Base-by-base conservation (phyloP, 768 basidiomycete species). In the Tulasnella calospora region DNA sequence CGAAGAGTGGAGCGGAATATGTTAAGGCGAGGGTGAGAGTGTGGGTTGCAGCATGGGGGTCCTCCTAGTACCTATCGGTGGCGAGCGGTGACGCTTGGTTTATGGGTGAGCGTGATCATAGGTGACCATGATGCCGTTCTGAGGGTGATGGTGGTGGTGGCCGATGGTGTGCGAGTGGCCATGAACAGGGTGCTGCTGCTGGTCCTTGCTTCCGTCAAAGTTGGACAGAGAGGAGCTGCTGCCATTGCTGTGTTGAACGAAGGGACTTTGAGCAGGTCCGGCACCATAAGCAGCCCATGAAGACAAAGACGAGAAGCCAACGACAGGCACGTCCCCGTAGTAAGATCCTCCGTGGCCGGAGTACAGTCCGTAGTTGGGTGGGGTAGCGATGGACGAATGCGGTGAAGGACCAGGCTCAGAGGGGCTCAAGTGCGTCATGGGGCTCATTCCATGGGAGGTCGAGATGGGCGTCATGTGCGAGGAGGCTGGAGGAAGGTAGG, bases 371-470 rank as follows among this genome's bases (percentile, higher is more conserved):
- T 78, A 78, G 55, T 78, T 78, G 67, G 77, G 67, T 40, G 77
- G 77, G 13, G 77, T 47, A 30, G 77, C 77, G 41, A 78, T 73
- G 30, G 77, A 71, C n/a, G 77, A 78, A 71, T 78, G 77, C 3
- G 77, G 77, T 19, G 77, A 78, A 19, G 71, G 70, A 3, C 77
- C 77, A 17, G 77, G 67, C 38, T 71, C 67, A 9, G 47, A 61
- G 21, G 75, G 75, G 30, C 51, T 57, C 33, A 57, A 23, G 36
- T 51, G 55, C n/a, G 57, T 27, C 41, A 69, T 36, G 27, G 77
- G 77, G 77, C 77, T 78, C 77, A 78, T 74, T 4, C 61, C 71
- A 72, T 72, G 71, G 23, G 71, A 72, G n/a, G 47, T 51, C 61
- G 75, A 57, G 51, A 69, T 40, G 10, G 75, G 75, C 19, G 51